Conservation (phyloP, 352 stramenopile genomes). For the Globisporangium paddicum region DNA sequence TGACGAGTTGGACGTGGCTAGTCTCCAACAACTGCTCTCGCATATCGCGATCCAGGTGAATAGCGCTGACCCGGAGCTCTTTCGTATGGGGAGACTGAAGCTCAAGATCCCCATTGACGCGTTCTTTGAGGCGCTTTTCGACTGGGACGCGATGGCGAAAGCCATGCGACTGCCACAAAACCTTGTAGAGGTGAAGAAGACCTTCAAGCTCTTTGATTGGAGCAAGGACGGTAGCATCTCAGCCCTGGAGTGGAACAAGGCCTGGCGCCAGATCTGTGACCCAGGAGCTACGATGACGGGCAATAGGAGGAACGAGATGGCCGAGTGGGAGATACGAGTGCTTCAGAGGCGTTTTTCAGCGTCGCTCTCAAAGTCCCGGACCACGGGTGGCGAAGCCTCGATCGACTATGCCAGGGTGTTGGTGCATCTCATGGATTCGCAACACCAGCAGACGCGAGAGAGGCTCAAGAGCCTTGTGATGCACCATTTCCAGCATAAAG, state of each 20-base stretch:
- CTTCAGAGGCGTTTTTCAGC: conserved; percentile 28
- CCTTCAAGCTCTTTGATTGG: conserved; percentile 48
- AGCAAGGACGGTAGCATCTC: conserved; percentile 28
- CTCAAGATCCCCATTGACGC: conserved; percentile 23
- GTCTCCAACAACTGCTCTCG: conserved; percentile 7
- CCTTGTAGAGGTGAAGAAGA: conserved; percentile 38
- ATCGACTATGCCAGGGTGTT: conserved; percentile 50
- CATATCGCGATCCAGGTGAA: background rate
- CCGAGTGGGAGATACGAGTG: conserved; percentile 37
- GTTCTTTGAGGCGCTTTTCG: conserved; percentile 44
- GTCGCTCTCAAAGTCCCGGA: background rate
- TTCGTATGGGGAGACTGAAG: background rate
- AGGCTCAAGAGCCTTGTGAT: conserved; percentile 21
- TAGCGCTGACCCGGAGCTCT: conserved; percentile 3
- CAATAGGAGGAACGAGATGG: conserved; percentile 11
- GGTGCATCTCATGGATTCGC: conserved; percentile 38
- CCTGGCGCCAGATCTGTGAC: conserved; percentile 26
- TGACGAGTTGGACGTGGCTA: background rate
- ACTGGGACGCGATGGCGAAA: conserved; percentile 28
- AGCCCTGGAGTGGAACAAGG: conserved; percentile 41
- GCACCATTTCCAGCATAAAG: conserved; percentile 18
- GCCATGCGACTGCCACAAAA: conserved; percentile 27
- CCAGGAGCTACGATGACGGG: background rate
- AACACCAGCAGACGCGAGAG: conserved; percentile 22
- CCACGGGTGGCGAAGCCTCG: background rate